Conservation (phyloP, 1,139 yeast genomes). For the Candida anutae region DNA sequence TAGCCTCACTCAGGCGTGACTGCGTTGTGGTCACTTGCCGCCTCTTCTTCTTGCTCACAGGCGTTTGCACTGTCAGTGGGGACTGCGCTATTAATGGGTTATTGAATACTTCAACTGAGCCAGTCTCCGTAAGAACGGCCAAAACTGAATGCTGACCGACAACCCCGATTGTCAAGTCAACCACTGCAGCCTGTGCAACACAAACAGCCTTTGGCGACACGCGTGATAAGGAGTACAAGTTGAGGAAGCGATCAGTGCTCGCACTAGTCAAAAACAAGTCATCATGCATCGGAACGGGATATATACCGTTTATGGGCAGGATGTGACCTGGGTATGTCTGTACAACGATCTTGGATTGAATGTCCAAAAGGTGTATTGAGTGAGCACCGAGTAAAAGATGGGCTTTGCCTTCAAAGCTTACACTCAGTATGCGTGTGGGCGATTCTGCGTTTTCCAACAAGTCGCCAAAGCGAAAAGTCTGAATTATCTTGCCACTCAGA, state of each 20-base stretch:
- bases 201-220: constrained; percentile 43
- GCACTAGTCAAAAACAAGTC: constrained; percentile 62
- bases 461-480: constrained; percentile 37
- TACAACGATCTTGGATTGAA: constrained; percentile 24
- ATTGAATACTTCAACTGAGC: constrained; percentile 57
- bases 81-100: constrained; percentile 35
- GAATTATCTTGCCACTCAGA: constrained; percentile 28
- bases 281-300: constrained; percentile 24
- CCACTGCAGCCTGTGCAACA: constrained; percentile 59
- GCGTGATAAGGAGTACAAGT: constrained; percentile 48
- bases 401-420: constrained; percentile 27
- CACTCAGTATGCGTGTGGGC: constrained; percentile 26
- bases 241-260: constrained; percentile 68
- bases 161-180: constrained; percentile 31
- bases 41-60: constrained; percentile 27
- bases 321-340: constrained; percentile 68
- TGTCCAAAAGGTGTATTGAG: constrained; percentile 46
- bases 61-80: constrained; percentile 10
- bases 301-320: constrained; percentile 47
- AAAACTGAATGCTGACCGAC: constrained; percentile 33
- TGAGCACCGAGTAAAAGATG: constrained; percentile 59
- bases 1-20: constrained; percentile 43
- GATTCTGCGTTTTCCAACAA: constrained; percentile 27
- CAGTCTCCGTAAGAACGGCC: constrained; percentile 60
- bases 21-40: constrained; percentile 23